These are phyloP conservation scores for Gomphus sp. DNA, from an alignment of 1,284 basidiomycete species.

Conservation along the genomic window DNA sequence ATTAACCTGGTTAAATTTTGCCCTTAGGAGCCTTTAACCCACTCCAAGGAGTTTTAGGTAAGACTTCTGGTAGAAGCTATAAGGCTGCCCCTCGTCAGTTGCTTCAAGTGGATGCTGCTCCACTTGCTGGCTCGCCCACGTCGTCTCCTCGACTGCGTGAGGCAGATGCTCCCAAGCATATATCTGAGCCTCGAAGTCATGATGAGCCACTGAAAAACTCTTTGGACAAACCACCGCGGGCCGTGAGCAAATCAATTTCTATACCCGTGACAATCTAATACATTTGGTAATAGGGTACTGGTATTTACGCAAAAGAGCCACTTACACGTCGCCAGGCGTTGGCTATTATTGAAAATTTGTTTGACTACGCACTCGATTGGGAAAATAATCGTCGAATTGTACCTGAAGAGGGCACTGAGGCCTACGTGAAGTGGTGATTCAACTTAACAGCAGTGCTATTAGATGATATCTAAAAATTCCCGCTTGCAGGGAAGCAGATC, in stretches of 20 bases:
- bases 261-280: not conserved
- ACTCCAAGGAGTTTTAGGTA: slow-evolving; percentile 94
- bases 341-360: slow-evolving; percentile 77
- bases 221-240: not conserved
- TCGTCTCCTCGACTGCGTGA: slow-evolving; percentile 49
- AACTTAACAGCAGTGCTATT: not conserved
- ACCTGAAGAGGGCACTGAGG: slow-evolving; percentile 46
- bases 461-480: slow-evolving; percentile 2
- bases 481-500: slow-evolving; percentile 44
- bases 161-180: slow-evolving; percentile 25
- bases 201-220: slow-evolving; percentile 29
- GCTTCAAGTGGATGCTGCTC: slow-evolving; percentile 65
- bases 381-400: slow-evolving; percentile 9
- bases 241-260: not conserved
- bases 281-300: not conserved
- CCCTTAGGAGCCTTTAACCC: slow-evolving; percentile 50
- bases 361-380: slow-evolving; percentile 65
- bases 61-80: slow-evolving; percentile 85
- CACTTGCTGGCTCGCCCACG: slow-evolving; percentile 28
- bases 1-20: not conserved
- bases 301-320: slow-evolving; percentile 40
- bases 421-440: slow-evolving; percentile 44
- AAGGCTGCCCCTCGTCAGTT: slow-evolving; percentile 95
- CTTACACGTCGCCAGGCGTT: slow-evolving; percentile 75
- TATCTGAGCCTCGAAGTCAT: slow-evolving; percentile 27